Conservation (phyloP, 2,329 filamentous ascomycete genomes). For the Pestalotiopsis sp. region DNA sequence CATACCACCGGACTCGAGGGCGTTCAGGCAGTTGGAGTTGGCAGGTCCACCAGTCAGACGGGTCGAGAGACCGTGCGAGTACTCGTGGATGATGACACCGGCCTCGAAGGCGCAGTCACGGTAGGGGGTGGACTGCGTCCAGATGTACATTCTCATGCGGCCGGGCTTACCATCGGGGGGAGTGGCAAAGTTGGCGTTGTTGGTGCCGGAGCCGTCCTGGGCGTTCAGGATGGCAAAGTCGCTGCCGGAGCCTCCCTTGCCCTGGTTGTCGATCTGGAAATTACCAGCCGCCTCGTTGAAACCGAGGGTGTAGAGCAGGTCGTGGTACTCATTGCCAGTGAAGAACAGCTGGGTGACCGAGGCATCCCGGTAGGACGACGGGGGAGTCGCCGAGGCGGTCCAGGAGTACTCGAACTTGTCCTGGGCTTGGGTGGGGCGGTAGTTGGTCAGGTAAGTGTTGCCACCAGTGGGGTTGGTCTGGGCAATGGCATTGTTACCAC, state of each 20-base stretch:
- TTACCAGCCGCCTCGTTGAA: slow-evolving; percentile 62
- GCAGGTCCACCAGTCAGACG: slow-evolving; percentile 60
- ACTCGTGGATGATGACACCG: slow-evolving; percentile 62
- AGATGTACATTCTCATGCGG: slow-evolving; percentile 63
- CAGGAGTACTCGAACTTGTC: slow-evolving; percentile 52
- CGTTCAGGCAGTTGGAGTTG: slow-evolving; percentile 49
- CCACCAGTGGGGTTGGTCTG: slow-evolving; percentile 52
- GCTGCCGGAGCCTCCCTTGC: slow-evolving; percentile 48
- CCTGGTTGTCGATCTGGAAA: slow-evolving; percentile 60
- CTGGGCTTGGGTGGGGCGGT: slow-evolving; percentile 45
- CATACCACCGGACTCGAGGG: slow-evolving; percentile 47
- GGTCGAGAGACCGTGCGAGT: slow-evolving; percentile 57
- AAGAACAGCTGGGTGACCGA: slow-evolving; percentile 64
- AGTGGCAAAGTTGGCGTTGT: slow-evolving; percentile 62
- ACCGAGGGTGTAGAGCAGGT: slow-evolving; percentile 57
- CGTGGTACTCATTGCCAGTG: slow-evolving; percentile 61
- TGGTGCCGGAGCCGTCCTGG: slow-evolving; percentile 55
- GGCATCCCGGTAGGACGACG: slow-evolving; percentile 49
- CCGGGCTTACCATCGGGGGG: slow-evolving; percentile 51
- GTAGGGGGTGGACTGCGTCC: slow-evolving; percentile 46
- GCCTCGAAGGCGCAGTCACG: slow-evolving; percentile 61
- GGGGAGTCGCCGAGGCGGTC: slow-evolving; percentile 33
- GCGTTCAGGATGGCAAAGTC: slow-evolving; percentile 59
- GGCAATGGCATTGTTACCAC: slow-evolving; percentile 61
- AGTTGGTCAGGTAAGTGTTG: slow-evolving; percentile 46